These are phyloP conservation scores for Mycena chlorophos DNA, from an alignment of 768 basidiomycete genomes.

Conservation along the genomic window DNA sequence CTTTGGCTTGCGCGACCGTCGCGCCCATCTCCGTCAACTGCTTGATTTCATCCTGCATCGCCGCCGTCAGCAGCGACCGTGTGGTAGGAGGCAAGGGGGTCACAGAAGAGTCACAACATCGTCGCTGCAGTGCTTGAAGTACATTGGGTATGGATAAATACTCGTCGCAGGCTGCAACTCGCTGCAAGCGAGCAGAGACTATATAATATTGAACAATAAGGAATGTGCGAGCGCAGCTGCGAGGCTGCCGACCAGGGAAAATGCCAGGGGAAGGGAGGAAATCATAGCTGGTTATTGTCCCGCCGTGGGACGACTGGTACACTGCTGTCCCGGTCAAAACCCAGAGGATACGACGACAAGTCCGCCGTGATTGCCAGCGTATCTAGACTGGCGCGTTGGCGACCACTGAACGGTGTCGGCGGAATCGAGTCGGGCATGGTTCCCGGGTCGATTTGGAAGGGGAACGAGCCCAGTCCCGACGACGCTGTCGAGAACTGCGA, in stretches of 20 bases:
- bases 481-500: slow-evolving; percentile 79
- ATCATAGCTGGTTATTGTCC: slow-evolving; percentile 19
- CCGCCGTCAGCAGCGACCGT: slow-evolving; percentile 3
- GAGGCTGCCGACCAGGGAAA: slow-evolving; percentile 13
- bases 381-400: slow-evolving; percentile 80
- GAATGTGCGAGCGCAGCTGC: slow-evolving; percentile 19
- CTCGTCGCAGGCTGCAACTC: slow-evolving; percentile 2
- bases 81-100: slow-evolving; percentile 13
- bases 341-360: slow-evolving; percentile 79
- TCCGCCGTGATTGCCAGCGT: slow-evolving; percentile 83
- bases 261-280: slow-evolving; percentile 7
- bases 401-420: slow-evolving; percentile 41
- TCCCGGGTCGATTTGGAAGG: slow-evolving; percentile 81
- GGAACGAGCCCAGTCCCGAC: slow-evolving; percentile 80
- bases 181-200: neutral
- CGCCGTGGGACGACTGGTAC: slow-evolving; percentile 26
- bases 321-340: slow-evolving; percentile 58
- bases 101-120: neutral
- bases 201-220: slow-evolving; percentile 24
- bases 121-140: neutral
- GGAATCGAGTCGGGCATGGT: slow-evolving; percentile 38
- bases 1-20: slow-evolving; percentile 75
- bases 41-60: slow-evolving; percentile 54
- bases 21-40: slow-evolving; percentile 82
- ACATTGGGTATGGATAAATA: neutral